Conservation (phyloP, 2,329 filamentous ascomycete genomes). For the Cladosporium sphaerospermum region DNA sequence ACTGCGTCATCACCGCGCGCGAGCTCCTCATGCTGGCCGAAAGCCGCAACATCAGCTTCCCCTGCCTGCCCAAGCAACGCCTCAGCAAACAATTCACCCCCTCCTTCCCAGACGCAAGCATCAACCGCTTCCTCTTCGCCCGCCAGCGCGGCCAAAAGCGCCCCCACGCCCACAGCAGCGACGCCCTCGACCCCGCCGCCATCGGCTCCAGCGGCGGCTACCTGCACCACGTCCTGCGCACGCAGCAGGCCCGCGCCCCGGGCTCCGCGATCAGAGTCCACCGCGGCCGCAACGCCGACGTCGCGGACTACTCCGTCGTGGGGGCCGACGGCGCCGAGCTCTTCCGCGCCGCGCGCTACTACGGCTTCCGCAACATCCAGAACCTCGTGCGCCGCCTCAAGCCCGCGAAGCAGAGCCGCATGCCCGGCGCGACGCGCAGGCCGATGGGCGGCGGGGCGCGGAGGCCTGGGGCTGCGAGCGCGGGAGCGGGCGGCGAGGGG, state of each 20-base stretch:
- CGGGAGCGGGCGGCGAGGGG: conserved; percentile 28
- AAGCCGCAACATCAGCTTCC: conserved; percentile 71
- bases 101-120: conserved; percentile 64
- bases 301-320: conserved; percentile 73
- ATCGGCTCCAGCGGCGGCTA: conserved; percentile 85
- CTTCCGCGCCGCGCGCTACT: conserved; percentile 82
- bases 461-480: conserved; percentile 31
- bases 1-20: conserved; percentile 95
- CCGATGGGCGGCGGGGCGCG: conserved; percentile 43
- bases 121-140: conserved; percentile 72
- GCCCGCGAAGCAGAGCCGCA: conserved; percentile 67
- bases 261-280: conserved; percentile 65
- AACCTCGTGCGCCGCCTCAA: conserved; percentile 91
- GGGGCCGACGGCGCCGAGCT: conserved; percentile 44
- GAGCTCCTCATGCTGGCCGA: conserved; percentile 87
- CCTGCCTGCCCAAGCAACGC: conserved; percentile 57
- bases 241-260: conserved; percentile 63
- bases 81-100: conserved; percentile 41
- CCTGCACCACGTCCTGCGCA: conserved; percentile 74
- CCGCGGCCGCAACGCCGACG: conserved; percentile 82
- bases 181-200: conserved; percentile 32
- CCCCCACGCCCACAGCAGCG: conserved; percentile 17
- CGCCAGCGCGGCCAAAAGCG: conserved; percentile 40
- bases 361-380: conserved; percentile 97
- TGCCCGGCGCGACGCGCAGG: conserved; percentile 65